Base-by-base conservation (phyloP, 495 filamentous ascomycete species). In the Ramalina peruviana region DNA sequence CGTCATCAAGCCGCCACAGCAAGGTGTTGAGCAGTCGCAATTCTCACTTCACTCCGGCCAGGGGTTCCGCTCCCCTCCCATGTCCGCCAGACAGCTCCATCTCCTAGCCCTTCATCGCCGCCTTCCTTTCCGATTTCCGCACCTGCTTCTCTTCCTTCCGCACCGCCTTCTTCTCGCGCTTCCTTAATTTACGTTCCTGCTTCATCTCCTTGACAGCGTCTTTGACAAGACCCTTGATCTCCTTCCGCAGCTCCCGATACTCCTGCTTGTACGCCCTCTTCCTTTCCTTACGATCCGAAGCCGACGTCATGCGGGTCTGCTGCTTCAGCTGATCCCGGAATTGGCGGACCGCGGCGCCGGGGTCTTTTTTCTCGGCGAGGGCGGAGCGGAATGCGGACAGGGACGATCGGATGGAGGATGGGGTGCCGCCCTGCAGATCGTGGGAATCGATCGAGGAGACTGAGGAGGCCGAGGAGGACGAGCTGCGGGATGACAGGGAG, bases 401-500 rank as follows among this genome's bases (percentile, higher is more conserved):
- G 13, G 48, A 43, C 16, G 43, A 48, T 25, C 48, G 52, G 36
- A 55, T n/a, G 25, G 15, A 12, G 26, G 42, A 39, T n/a, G 46
- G 36, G 12, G 48, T 43, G 15, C 40, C 48, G 25, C 43, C 51
- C 48, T 54, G 43, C 10, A 54, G 30, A 42, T 57, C 55, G 30
- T 46, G 50, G 52, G 52, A 54, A 13, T 43, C 50, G 20, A 53
- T 36, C 12, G 54, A 58, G 41, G 42, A 36, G 39, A 56, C 26
- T 6, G 54, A 56, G 4, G 46, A 53, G 43, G 40, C 46, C 9
- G 54, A 57, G 17, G 56, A 57, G 1, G 59, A 65, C 21, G 56
- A 58, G 5, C 63, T 65, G 1, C 62, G 65, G 38, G 51, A 56
- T 26, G 62, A 68, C 4, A 62, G 65, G 25, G 63, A 65, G 20